Percentiles rank a stretch among this genome's conserved stretches.
Evolutionary conservation across 2,329 filamentous ascomycete species (phyloP).

Genomic region (Epichloe typhina): DNA sequence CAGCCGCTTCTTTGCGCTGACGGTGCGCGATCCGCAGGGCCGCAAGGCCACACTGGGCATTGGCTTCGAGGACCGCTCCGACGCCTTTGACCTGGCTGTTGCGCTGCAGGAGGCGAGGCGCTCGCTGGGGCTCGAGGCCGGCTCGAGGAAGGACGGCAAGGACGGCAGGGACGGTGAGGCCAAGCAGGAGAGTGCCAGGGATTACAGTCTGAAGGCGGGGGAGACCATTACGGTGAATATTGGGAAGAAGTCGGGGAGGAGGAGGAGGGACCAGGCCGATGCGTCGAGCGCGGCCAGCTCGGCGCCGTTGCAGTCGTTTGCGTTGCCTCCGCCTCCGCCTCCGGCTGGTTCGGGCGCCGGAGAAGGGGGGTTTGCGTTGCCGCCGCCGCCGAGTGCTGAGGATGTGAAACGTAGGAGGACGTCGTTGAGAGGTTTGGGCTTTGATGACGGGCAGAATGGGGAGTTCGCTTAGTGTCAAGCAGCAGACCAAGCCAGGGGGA

Average conservation of each 20-base stretch:
- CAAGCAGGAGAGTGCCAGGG: constrained; percentile 33
- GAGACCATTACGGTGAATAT: constrained; percentile 80
- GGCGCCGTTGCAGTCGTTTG: constrained; percentile 43
- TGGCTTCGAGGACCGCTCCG: constrained; percentile 75
- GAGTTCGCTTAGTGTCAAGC: constrained; percentile 48
- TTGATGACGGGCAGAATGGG: constrained; percentile 80
- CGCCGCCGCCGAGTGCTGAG: constrained; percentile 52
- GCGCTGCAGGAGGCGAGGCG: constrained; percentile 66
- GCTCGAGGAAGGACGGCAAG: constrained; percentile 13
- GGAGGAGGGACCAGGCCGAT: constrained; percentile 23
- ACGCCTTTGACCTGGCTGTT: constrained; percentile 77
- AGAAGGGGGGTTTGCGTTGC: constrained; percentile 38
- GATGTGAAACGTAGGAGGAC: constrained; percentile 47
- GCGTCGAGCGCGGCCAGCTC: constrained; percentile 6
- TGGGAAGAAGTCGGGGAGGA: constrained; percentile 36
- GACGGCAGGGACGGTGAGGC: constrained; percentile 16
- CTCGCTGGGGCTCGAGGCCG: constrained; percentile 47
- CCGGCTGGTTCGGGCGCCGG: constrained; percentile 27
- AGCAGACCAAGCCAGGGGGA: not conserved
- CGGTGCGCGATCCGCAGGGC: constrained; percentile 62
- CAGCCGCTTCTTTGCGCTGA: constrained; percentile 71
- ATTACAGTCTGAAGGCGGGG: constrained; percentile 78
- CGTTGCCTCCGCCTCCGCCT: constrained; percentile 62
- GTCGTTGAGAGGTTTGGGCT: constrained; percentile 55
- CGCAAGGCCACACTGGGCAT: constrained; percentile 70